phyloP scores from a whole-genome alignment of 208 protist genomes.

The Crithidia bombi region DNA sequence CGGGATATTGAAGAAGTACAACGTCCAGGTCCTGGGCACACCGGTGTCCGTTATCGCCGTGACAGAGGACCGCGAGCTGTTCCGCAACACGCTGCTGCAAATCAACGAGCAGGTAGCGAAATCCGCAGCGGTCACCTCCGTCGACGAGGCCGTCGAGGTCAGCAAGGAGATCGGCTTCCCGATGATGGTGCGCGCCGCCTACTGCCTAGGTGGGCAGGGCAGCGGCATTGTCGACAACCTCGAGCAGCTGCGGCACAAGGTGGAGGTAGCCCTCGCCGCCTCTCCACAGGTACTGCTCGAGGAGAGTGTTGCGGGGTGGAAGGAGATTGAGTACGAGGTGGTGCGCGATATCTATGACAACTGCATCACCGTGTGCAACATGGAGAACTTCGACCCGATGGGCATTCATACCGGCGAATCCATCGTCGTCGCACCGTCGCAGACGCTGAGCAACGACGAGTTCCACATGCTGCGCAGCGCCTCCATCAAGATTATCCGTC shows the following conservation, averaged over 20 bases:
- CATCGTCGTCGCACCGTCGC: conserved; percentile 99
- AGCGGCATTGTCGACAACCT: conserved; percentile 96
- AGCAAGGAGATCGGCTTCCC: conserved; percentile 94
- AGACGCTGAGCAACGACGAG: conserved; percentile 97
- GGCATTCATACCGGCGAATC: conserved; percentile 99
- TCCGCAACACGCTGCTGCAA: conserved; percentile 95
- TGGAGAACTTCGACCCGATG: conserved; percentile 99
- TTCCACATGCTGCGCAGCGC: conserved; percentile 97
- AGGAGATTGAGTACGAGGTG: conserved; percentile 99
- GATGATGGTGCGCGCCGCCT: conserved; percentile 98
- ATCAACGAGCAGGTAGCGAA: conserved; percentile 95
- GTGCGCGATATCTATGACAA: conserved; percentile 98
- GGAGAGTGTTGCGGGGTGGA: conserved; percentile 98
- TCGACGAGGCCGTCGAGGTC: conserved; percentile 74
- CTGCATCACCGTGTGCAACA: conserved; percentile 99
- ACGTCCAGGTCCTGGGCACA: conserved; percentile 96
- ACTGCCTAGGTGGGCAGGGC: conserved; percentile 97
- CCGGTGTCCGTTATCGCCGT: conserved; percentile 95
- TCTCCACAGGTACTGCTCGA: conserved; percentile 97
- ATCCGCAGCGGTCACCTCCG: conserved; percentile 76
- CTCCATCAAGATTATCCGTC: conserved; percentile 96
- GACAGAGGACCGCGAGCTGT: conserved; percentile 98
- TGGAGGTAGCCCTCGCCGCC: conserved; percentile 85
- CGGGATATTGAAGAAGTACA: conserved; percentile 94
- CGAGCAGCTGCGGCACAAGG: conserved; percentile 80